Base-by-base conservation (phyloP, 306 rosid genomes). In the Notholithocarpus densiflorus region DNA sequence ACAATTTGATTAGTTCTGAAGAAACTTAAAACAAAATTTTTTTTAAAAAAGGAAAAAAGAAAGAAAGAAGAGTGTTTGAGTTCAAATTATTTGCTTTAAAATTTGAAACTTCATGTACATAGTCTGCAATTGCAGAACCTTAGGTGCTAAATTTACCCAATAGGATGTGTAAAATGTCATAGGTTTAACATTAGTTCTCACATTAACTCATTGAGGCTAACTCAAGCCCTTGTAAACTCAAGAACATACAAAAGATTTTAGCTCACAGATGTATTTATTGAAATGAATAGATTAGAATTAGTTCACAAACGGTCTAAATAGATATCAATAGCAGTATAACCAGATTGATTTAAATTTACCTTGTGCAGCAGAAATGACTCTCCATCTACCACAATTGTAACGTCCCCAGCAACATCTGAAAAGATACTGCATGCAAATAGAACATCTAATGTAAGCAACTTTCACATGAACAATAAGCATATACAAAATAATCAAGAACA, bases 341-440 rank as follows among this genome's bases (percentile, higher is more conserved):
- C 48, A 31, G 23, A 34, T 24, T 32, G 24, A 9, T 24, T 68
- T 56, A 3, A 32, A 79, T 66, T 52, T 83, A 93, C 98, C 98
- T 91, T 93, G 53, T 93, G 98, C 53, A 91, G 87, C 62, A 93
- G 89, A 88, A 93, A 93, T 52, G 96, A 88, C 65, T 94, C 94
- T 29, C 96, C 97, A 85, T 89, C 91, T 55, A 89, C 91, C 0
- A 87, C 86, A 37, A 94, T 84, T 72, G 94, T 94, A 54, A 94
- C 89, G 84, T 94, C 98, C 48, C 95, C 97, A 52, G 98, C 95
- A 74, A 94, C 97, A 84, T 91, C 98, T 62, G 97, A 90, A 85
- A 94, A 94, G 79, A 94, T 92, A 54, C 98, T 94, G 79, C 80
- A 29, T 10, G 6, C 55, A 81, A 71, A 68, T 40, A 75, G 51